Percentiles rank a stretch among this genome's conserved stretches.
phyloP scores from a whole-genome alignment of 1,284 basidiomycete species.

The Melampsora americana region DNA sequence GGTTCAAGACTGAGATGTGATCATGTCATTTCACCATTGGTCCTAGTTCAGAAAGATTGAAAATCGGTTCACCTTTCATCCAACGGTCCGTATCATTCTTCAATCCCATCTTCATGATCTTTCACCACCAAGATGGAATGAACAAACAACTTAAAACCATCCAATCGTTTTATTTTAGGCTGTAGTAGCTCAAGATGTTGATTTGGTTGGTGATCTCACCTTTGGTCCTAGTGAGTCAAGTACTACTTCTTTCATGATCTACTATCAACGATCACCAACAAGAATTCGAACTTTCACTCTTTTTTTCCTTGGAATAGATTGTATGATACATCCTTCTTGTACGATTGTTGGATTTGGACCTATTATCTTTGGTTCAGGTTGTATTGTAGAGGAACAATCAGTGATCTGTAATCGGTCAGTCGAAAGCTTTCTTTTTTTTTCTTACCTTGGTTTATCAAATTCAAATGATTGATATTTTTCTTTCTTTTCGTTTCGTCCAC shows the following conservation, averaged over 20 bases:
- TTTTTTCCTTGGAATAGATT: no score
- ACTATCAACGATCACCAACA: no score
- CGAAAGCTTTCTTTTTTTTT: not conserved
- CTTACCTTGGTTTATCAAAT: no score
- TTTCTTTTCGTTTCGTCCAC: not conserved
- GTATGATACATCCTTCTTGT: conserved; percentile 29
- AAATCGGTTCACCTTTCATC: conserved; percentile 34
- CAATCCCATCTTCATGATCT: not conserved
- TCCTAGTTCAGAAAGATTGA: conserved; percentile 39
- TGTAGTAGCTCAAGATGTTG: conserved; percentile 39
- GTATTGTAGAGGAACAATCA: conserved; percentile 32
- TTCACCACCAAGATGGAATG: not conserved
- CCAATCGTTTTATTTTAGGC: not conserved
- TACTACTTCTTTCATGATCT: no score
- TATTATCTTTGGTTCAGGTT: conserved; percentile 31
- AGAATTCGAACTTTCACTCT: no score
- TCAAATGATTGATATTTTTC: no score
- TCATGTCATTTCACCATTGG: not conserved
- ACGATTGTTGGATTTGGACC: conserved; percentile 29
- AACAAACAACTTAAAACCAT: no score
- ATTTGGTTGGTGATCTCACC: conserved; percentile 37
- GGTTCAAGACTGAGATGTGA: not conserved
- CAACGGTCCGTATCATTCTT: conserved; percentile 4
- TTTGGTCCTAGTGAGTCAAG: conserved; percentile 18
- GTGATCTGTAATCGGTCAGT: conserved; percentile 37